Percentiles rank a stretch among this genome's conserved stretches.
phyloP scores from a whole-genome alignment of 2,329 filamentous ascomycete species.

The Leptoxyphium fumago region DNA sequence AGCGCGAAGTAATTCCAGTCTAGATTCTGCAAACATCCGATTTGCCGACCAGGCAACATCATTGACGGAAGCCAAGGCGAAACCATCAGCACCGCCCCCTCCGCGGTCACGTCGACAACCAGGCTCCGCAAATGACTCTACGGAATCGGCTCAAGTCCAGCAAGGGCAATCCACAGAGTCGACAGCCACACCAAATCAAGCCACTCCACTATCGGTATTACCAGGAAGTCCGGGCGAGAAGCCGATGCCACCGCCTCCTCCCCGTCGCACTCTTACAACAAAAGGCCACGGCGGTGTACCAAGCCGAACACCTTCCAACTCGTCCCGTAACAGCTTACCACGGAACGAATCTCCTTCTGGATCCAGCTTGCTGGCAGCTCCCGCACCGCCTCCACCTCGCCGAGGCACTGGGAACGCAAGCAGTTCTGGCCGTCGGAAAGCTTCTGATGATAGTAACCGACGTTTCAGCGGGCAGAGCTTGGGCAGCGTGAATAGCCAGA shows the following conservation, averaged over 20 bases:
- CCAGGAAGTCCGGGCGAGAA: not conserved
- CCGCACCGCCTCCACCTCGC: slow-evolving; percentile 17
- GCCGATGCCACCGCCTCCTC: slow-evolving; percentile 11
- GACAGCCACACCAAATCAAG: no score
- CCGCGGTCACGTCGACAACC: slow-evolving; percentile 15
- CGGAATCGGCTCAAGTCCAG: not conserved
- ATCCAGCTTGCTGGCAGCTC: slow-evolving; percentile 2
- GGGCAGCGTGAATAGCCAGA: slow-evolving; percentile 7
- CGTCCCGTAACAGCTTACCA: slow-evolving; percentile 8
- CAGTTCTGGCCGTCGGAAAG: slow-evolving; percentile 8
- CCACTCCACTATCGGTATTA: no score
- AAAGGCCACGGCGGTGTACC: slow-evolving; percentile 2
- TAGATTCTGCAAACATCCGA: slow-evolving; percentile 2
- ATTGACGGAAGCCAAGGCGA: slow-evolving; percentile 1
- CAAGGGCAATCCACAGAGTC: no score
- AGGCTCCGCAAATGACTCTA: slow-evolving; percentile 1
- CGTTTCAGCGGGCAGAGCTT: slow-evolving; percentile 11
- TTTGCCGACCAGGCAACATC: slow-evolving; percentile 1
- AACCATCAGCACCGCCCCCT: slow-evolving; percentile 13
- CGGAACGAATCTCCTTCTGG: slow-evolving; percentile 6
- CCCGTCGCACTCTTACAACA: slow-evolving; percentile 13
- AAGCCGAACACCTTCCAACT: slow-evolving; percentile 7
- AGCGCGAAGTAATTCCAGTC: slow-evolving; percentile 13
- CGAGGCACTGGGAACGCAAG: slow-evolving; percentile 10
- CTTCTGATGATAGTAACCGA: slow-evolving; percentile 6